Percentiles rank a stretch among this genome's conserved stretches.
These are phyloP conservation scores for Aureobasidium pullulans DNA, from an alignment of 2,329 filamentous ascomycete species.

Conservation along the genomic window DNA sequence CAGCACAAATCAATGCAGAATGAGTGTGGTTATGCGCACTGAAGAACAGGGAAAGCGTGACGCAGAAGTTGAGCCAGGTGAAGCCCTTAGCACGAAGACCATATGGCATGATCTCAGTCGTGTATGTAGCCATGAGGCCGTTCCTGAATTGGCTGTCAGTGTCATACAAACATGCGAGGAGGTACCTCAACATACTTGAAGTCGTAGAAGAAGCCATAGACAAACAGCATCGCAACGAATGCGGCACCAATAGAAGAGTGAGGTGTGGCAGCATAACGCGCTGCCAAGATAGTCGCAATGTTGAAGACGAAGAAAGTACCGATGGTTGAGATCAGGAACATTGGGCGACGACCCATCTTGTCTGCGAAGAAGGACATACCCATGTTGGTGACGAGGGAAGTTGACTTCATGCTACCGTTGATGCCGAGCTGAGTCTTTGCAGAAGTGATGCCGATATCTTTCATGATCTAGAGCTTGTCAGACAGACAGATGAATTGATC, in stretches of 20 bases:
- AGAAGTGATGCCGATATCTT: slow-evolving; percentile 31
- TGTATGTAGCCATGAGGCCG: slow-evolving; percentile 2
- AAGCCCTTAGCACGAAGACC: background rate
- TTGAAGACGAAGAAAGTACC: background rate
- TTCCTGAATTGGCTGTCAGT: background rate
- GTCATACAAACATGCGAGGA: slow-evolving; percentile 20
- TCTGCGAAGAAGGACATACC: background rate
- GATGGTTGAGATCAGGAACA: background rate
- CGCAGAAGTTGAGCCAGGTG: slow-evolving; percentile 4
- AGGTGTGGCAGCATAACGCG: background rate
- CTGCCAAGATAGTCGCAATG: background rate
- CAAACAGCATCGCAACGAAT: slow-evolving; percentile 17
- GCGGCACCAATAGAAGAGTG: background rate
- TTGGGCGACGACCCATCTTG: background rate
- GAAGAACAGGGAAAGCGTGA: slow-evolving; percentile 18
- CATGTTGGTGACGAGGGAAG: background rate
- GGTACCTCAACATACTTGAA: slow-evolving; percentile 22
- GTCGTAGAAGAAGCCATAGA: slow-evolving; percentile 27
- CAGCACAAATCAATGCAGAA: background rate
- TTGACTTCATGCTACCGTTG: slow-evolving; percentile 27
- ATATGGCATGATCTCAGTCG: slow-evolving; percentile 1
- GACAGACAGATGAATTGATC: background rate
- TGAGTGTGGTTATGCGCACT: slow-evolving; percentile 12
- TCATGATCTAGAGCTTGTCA: slow-evolving; percentile 23
- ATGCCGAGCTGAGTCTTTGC: slow-evolving; percentile 32